A percentile compares a stretch with the other conserved stretches of the same genome.
These are phyloP conservation scores for Mucuna pruriens DNA, from an alignment of 306 rosid genomes.

Conservation along the genomic window DNA sequence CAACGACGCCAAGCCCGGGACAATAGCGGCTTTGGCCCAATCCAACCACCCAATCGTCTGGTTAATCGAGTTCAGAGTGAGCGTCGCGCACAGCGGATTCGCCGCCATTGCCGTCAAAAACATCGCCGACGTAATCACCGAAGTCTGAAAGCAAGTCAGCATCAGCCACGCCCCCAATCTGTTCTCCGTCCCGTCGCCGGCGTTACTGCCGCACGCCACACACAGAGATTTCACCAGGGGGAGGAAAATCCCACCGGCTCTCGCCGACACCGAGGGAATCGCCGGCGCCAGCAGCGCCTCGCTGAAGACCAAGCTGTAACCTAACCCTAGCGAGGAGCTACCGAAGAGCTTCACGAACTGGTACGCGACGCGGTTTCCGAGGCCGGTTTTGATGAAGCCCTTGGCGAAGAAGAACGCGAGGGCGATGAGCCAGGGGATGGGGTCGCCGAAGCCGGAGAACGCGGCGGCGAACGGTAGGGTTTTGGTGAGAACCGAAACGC, in stretches of 20 bases:
- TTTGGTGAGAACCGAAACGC: constrained; percentile 86
- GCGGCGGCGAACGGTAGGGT: constrained; percentile 88
- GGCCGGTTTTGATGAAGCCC: constrained; percentile 93
- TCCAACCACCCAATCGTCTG: constrained; percentile 96
- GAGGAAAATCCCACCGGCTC: constrained; percentile 94
- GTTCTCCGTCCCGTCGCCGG: constrained; percentile 86
- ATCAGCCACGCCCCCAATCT: constrained; percentile 90
- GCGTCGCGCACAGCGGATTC: constrained; percentile 83
- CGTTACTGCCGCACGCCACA: constrained; percentile 95
- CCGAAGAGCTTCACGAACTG: constrained; percentile 93
- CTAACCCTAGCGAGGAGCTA: constrained; percentile 90
- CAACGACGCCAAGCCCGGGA: constrained; percentile 88
- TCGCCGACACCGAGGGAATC: constrained; percentile 91
- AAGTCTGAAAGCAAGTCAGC: constrained; percentile 98
- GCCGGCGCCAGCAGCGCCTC: constrained; percentile 97
- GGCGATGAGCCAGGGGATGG: constrained; percentile 95
- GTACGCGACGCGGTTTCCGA: constrained; percentile 90
- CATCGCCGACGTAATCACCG: constrained; percentile 95
- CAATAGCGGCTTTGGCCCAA: constrained; percentile 93
- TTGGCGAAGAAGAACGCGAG: constrained; percentile 97
- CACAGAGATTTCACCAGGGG: constrained; percentile 90
- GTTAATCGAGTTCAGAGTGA: constrained; percentile 72
- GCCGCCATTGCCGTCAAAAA: constrained; percentile 99
- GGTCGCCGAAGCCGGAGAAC: constrained; percentile 94
- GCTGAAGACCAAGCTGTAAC: constrained; percentile 93